Percentiles rank a stretch among this genome's conserved stretches.
Evolutionary conservation across 805 yeast genomes (phyloP).

Genomic region (Myxozyma nipponensis): DNA sequence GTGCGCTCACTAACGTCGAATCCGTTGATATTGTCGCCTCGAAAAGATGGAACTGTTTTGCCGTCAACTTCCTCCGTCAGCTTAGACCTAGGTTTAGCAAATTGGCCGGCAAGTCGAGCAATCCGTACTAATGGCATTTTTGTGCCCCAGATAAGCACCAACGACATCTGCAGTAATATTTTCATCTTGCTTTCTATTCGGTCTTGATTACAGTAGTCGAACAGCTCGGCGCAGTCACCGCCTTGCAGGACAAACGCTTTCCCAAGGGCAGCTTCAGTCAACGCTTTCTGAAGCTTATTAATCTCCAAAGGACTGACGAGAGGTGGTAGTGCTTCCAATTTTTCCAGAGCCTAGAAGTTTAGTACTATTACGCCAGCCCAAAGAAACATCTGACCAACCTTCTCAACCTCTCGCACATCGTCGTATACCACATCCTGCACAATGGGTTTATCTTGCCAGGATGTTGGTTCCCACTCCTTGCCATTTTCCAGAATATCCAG

Average conservation of each 20-base stretch:
- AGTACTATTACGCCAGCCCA: background rate
- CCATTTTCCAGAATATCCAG: constrained; percentile 6
- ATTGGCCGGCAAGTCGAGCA: constrained; percentile 46
- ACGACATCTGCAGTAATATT: constrained; percentile 43
- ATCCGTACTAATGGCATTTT: constrained; percentile 41
- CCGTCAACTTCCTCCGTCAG: constrained; percentile 43
- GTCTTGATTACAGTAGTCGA: constrained; percentile 40
- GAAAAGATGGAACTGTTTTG: constrained; percentile 40
- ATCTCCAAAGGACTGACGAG: constrained; percentile 41
- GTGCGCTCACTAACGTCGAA: constrained; percentile 39
- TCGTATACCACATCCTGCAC: constrained; percentile 44
- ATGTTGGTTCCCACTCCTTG: constrained; percentile 39
- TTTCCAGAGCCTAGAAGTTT: constrained; percentile 37
- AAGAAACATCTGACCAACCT: constrained; percentile 8
- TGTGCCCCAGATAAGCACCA: constrained; percentile 43
- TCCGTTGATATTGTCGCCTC: constrained; percentile 46
- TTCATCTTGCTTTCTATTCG: constrained; percentile 42
- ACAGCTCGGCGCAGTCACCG: constrained; percentile 46
- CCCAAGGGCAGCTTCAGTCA: constrained; percentile 42
- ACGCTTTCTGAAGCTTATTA: constrained; percentile 36
- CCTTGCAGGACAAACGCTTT: constrained; percentile 45
- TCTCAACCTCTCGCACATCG: constrained; percentile 39
- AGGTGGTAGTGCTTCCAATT: constrained; percentile 43
- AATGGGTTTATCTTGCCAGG: constrained; percentile 45
- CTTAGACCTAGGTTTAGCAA: constrained; percentile 45